Conservation (phyloP, 371 early-diverging fungal genomes). For the Rhizomucor miehei region DNA sequence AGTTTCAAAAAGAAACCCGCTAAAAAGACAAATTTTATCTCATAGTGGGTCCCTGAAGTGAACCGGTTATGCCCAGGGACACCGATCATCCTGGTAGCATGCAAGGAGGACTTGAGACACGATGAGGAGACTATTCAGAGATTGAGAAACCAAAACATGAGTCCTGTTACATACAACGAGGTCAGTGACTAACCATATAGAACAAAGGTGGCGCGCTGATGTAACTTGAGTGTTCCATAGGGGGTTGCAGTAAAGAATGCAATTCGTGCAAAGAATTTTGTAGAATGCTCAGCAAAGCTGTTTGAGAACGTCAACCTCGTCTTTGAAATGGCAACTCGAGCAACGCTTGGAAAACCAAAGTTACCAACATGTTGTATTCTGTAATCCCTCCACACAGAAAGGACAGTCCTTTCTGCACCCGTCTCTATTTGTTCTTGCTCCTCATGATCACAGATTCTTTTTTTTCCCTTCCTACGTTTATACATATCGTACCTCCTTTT, state of each 20-base stretch:
- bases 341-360: conserved; percentile 46
- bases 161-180: conserved; percentile 72
- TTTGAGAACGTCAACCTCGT: conserved; percentile 84
- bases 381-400: no score
- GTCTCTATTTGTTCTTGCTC: not conserved
- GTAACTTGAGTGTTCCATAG: no score
- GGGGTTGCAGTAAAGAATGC: conserved; percentile 63
- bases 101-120: conserved; percentile 81
- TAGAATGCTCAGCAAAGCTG: conserved; percentile 88
- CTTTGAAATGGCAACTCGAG: conserved; percentile 80
- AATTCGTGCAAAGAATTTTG: conserved; percentile 77
- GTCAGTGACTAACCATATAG: conserved; percentile 7
- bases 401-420: no score
- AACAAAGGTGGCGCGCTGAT: conserved; percentile 1
- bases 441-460: not conserved
- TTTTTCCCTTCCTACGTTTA: not conserved
- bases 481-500: no score
- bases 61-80: conserved; percentile 70
- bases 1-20: not conserved
- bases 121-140: conserved; percentile 63
- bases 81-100: conserved; percentile 79
- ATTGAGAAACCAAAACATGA: conserved; percentile 66
- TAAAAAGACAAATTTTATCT: no score
- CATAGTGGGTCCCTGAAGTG: conserved; percentile 87
- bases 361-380: not conserved